Base-by-base conservation (phyloP, 2,329 filamentous ascomycete species). In the Botrytis byssoidea region DNA sequence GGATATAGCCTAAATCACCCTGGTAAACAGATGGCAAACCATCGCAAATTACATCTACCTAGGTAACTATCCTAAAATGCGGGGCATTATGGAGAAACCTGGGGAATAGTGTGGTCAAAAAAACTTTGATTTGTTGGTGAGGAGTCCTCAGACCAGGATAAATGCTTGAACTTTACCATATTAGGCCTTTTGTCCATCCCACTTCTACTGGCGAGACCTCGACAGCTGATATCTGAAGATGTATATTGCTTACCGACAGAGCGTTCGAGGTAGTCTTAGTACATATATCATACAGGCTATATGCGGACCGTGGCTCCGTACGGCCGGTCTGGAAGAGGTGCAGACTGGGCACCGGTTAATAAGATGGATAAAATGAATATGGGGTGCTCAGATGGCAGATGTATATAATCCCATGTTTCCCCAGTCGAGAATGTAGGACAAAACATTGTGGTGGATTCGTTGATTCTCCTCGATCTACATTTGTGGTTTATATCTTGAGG, bases 41-140 rank as follows among this genome's bases (percentile, higher is more conserved):
- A 37, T 22, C 10, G 22, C 61, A 48, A 37, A 35, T 29, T 35
- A 20, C 40, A 55, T 22, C 22, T 67, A 48, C 46, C 46, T 25
- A 48, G 46, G 20, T 25, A 37, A n/a, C 1, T 37, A 4, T 61
- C 25, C 29, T 7, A 46, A 55, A 42, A 8, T 71, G 70, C 61
- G 70, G 70, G 46, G 70, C n/a, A 22, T 16, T 8, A 48, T 69
- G 61, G 51, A 42, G 40, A 69, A 72, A 73, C 51, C 71, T 73
- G 71, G 71, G 71, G 71, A 70, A 68, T 42, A 51, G 44, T 18
- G 63, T 25, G 40, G 22, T 61, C 37, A 46, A 51, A 6, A 20
- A n/a, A 22, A 10, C 8, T 68, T 60, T 46, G 18, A 51, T 32
- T 55, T 68, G 46, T 40, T 55, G 46, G 22, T 32, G 48, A 57